Percentiles rank a stretch among this genome's conserved stretches.
Conservation (phyloP, 1,139 yeast genomes). For the Geotrichum bryndzae region DNA sequence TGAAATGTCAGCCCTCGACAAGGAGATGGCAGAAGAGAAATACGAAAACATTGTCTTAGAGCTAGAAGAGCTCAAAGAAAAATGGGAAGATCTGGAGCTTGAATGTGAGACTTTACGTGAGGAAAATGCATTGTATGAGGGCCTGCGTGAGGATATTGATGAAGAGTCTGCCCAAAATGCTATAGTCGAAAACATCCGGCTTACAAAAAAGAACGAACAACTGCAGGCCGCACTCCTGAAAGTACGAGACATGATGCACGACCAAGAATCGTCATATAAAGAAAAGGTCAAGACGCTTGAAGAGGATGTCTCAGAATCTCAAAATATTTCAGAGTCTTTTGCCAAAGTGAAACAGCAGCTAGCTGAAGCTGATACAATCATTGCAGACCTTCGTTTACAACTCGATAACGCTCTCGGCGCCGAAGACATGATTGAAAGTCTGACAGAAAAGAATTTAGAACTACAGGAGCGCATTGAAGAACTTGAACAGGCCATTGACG, state of each 20-base stretch:
- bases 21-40: conserved; percentile 45
- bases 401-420: conserved; percentile 36
- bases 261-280: conserved; percentile 39
- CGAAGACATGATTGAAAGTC: conserved; percentile 46
- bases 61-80: conserved; percentile 33
- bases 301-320: conserved; percentile 11
- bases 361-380: conserved; percentile 38
- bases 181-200: conserved; percentile 32
- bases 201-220: conserved; percentile 39
- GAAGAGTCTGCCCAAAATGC: conserved; percentile 13
- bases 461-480: conserved; percentile 39
- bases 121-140: conserved; percentile 43
- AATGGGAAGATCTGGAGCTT: conserved; percentile 38
- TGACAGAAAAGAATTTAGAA: conserved; percentile 51
- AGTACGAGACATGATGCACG: conserved; percentile 36
- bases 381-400: conserved; percentile 43
- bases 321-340: conserved; percentile 17
- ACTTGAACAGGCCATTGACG: conserved; percentile 44
- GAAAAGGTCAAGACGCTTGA: conserved; percentile 37
- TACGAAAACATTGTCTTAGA: conserved; percentile 37
- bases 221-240: conserved; percentile 39
- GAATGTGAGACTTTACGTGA: conserved; percentile 45
- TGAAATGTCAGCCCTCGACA: conserved; percentile 51
- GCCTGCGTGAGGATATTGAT: conserved; percentile 22
- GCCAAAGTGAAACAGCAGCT: conserved; percentile 35